These are phyloP conservation scores for Phlebiopsis flavidoalba DNA, from an alignment of 768 basidiomycete genomes.

Conservation along the genomic window DNA sequence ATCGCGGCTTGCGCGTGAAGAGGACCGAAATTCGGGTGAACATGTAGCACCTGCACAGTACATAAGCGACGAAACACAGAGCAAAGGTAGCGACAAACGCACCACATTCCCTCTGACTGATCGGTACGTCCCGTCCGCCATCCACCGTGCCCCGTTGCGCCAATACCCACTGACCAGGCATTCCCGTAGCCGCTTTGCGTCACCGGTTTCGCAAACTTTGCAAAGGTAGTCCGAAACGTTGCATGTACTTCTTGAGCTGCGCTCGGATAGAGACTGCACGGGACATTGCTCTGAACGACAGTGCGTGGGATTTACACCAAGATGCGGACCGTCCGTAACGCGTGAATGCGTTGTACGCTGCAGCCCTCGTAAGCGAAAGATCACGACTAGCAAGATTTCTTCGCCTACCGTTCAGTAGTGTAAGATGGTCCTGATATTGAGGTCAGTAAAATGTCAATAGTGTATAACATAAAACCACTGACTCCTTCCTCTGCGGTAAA, in stretches of 20 bases:
- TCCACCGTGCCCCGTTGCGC: conserved; percentile 88
- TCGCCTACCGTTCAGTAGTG: conserved; percentile 77
- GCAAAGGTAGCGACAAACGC: conserved; percentile 18
- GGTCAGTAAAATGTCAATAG: not conserved
- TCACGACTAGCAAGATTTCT: not conserved
- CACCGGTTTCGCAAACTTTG: conserved; percentile 91
- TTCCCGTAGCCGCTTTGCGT: conserved; percentile 73
- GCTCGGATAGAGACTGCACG: conserved; percentile 90
- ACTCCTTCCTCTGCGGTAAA: conserved; percentile 99
- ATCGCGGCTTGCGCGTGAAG: conserved; percentile 86
- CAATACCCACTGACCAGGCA: conserved; percentile 94
- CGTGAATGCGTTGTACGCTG: conserved; percentile 92
- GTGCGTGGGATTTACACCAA: conserved; percentile 90
- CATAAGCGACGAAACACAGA: not conserved
- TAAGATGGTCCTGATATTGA: conserved; percentile 78
- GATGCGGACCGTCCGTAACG: conserved; percentile 77
- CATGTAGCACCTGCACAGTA: conserved; percentile 62
- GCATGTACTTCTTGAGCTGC: conserved; percentile 95
- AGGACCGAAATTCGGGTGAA: conserved; percentile 93
- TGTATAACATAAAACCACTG: conserved; percentile 14
- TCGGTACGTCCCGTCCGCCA: conserved; percentile 89
- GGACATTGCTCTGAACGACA: conserved; percentile 93
- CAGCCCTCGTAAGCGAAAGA: not conserved
- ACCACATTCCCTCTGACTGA: conserved; percentile 85
- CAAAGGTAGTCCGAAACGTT: conserved; percentile 75